Base-by-base conservation (phyloP, 2,329 filamentous ascomycete species). In the Leptographium lundbergii region DNA sequence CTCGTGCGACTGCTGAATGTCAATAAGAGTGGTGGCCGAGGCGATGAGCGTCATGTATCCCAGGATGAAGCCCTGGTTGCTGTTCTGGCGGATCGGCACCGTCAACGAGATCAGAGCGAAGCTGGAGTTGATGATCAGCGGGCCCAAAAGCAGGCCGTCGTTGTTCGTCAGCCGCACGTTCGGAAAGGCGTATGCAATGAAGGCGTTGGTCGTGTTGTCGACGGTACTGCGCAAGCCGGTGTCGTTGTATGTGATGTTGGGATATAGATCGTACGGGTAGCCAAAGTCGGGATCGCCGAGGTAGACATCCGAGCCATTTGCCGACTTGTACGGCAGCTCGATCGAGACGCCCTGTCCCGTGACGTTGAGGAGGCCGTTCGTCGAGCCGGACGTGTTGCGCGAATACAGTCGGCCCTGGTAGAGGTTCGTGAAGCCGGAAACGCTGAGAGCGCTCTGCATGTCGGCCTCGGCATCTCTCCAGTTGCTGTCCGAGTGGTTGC, bases 11-110 rank as follows among this genome's bases (percentile, higher is more conserved):
- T 74, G 71, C 29, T 85, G 74, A 1, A 90, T 79, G 52, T 77
- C 71, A n/a, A 84, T 74, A 4, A 94, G 75, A 1, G 86, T 77
- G 4, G 74, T 73, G 1, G 86, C 86, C 59, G 88, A 81, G 59
- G 88, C 80, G n/a, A 95, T 76, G 2, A 92, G 74, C 1, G 90
- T 95, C 74, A 96, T 81, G 75, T 90, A 96, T 1, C 89, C 91
- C 6, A 96, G 76, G 0, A 92, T 81, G 62, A 87, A 84, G 4
- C 73, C 74, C 50, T 72, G 69, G 2, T 79, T 78, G 2, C 77
- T 59, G 63, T 85, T 87, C 68, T 87, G 84, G 61, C 88, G 80
- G 57, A 96, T 82, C 0, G 91, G 89, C 19, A 92, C 73, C 0
- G 91, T 95, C 60, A 95, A 75, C 2, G 91, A 96, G 14, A 95